phyloP scores from a whole-genome alignment of 176 grass and related monocot species.

The Aegilops umbellulata region DNA sequence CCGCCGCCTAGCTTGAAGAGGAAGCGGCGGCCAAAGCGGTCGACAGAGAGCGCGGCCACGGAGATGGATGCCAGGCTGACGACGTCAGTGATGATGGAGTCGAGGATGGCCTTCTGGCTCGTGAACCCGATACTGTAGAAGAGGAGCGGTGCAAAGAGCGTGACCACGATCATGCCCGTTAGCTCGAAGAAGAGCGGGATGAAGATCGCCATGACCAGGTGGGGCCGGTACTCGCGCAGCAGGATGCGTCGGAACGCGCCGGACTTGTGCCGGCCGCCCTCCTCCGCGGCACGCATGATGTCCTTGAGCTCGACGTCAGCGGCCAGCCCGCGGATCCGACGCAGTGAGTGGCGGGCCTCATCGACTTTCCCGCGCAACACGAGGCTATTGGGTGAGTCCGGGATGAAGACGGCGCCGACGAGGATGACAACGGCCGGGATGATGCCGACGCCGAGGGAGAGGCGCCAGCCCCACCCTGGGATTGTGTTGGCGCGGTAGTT shows the following conservation, averaged over 20 bases:
- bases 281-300: slow-evolving; percentile 36
- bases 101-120: slow-evolving; percentile 42
- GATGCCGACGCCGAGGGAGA: slow-evolving; percentile 42
- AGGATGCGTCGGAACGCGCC: slow-evolving; percentile 32
- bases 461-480: slow-evolving; percentile 34
- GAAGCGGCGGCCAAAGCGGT: slow-evolving; percentile 28
- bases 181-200: slow-evolving; percentile 62
- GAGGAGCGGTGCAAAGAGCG: slow-evolving; percentile 48
- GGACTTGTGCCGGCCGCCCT: slow-evolving; percentile 4
- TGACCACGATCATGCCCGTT: slow-evolving; percentile 53
- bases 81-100: slow-evolving; percentile 28
- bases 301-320: slow-evolving; percentile 43
- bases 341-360: slow-evolving; percentile 32
- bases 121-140: slow-evolving; percentile 66
- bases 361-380: slow-evolving; percentile 24
- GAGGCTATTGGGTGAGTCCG: slow-evolving; percentile 52
- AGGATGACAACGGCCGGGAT: slow-evolving; percentile 33
- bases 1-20: slow-evolving; percentile 37
- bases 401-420: slow-evolving; percentile 27
- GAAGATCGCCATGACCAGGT: slow-evolving; percentile 34
- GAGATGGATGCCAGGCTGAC: slow-evolving; percentile 27
- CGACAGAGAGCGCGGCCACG: slow-evolving; percentile 24
- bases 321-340: slow-evolving; percentile 17
- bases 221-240: slow-evolving; percentile 27
- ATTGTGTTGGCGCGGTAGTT: slow-evolving; percentile 55